Evolutionary conservation across 495 filamentous ascomycete genomes (phyloP).

Genomic region (Daldinia decipiens): DNA sequence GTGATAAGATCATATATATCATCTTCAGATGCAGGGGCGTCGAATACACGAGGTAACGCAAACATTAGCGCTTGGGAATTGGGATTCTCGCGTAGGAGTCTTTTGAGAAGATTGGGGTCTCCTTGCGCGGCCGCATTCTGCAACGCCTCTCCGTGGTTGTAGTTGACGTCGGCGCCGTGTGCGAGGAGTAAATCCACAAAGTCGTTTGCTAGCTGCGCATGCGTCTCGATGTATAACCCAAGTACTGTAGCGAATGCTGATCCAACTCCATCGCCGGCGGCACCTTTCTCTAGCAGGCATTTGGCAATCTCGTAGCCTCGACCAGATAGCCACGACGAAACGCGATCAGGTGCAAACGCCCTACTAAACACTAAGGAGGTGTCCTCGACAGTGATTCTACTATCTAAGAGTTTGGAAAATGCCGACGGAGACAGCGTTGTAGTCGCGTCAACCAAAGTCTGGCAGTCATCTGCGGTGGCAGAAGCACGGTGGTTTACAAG

Average conservation of each 20-base stretch:
- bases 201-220: slow-evolving; percentile 47
- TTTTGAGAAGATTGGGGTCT: slow-evolving; percentile 52
- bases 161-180: slow-evolving; percentile 52
- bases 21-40: slow-evolving; percentile 50
- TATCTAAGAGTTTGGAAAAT: slow-evolving; percentile 52
- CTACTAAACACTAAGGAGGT: slow-evolving; percentile 53
- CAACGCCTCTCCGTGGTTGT: slow-evolving; percentile 53
- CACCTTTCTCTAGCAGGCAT: slow-evolving; percentile 55
- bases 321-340: slow-evolving; percentile 52
- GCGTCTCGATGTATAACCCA: slow-evolving; percentile 46
- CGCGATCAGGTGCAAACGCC: slow-evolving; percentile 48
- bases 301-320: slow-evolving; percentile 52
- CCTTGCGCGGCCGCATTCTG: slow-evolving; percentile 55
- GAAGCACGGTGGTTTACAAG: slow-evolving; percentile 56
- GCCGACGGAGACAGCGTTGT: slow-evolving; percentile 47
- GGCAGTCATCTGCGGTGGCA: slow-evolving; percentile 54
- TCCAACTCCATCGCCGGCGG: slow-evolving; percentile 52
- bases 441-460: slow-evolving; percentile 57
- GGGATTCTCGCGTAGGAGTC: slow-evolving; percentile 52
- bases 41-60: slow-evolving; percentile 58
- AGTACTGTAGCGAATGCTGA: slow-evolving; percentile 52
- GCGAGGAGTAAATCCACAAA: slow-evolving; percentile 52
- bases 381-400: slow-evolving; percentile 50
- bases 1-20: slow-evolving; percentile 51
- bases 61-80: slow-evolving; percentile 51